Base-by-base conservation (phyloP, 768 basidiomycete species). In the Phylloporus scabripes region DNA sequence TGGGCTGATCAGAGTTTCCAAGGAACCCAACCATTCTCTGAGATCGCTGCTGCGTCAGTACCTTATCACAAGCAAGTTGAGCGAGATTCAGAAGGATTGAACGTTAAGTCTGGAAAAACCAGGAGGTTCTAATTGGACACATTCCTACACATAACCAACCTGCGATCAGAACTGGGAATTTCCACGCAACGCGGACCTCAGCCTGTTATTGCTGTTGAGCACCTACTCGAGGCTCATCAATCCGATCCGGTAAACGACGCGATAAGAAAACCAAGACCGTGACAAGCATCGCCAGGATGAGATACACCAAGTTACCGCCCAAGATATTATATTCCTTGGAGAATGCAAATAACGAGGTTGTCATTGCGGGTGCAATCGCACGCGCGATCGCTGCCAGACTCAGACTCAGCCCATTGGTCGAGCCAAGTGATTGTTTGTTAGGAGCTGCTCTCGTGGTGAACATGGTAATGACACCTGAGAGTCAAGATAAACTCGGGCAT, bases 351-450 rank as follows among this genome's bases (percentile, higher is more conserved):
- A 78, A 54, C 1, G 78, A 79, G 1, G 79, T 77, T 1, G 73
- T 63, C 28, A 73, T 31, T 1, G 70, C 72, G 0, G 80, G 79
- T 1, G 76, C 78, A 17, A 79, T 66, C 0, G 76, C 77, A 34
- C 77, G 72, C 0, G 73, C 70, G 12, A 73, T 59, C 1, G 75
- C 72, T 3, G 70, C 70, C 1, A 69, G 63, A 12, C 72, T 78
- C 41, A 81, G 79, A 5, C 74, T 70, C 17, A 82, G 64, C 5
- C 82, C 82, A 48, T 82, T 80, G 1, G 74, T 76, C 4, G 79
- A 74, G 8, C 81, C 80, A 7, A 83, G 69, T 0, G 78, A 76
- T n/a, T 67, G 69, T 47, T 71, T 74, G 49, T 74, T 75, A 0
- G 82, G 80, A 1, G 80, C 69, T 1, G 78, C 74, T 28, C 71